Base-by-base conservation (phyloP, 176 grass and related monocot genomes). In the Cymbopogon citratus region DNA sequence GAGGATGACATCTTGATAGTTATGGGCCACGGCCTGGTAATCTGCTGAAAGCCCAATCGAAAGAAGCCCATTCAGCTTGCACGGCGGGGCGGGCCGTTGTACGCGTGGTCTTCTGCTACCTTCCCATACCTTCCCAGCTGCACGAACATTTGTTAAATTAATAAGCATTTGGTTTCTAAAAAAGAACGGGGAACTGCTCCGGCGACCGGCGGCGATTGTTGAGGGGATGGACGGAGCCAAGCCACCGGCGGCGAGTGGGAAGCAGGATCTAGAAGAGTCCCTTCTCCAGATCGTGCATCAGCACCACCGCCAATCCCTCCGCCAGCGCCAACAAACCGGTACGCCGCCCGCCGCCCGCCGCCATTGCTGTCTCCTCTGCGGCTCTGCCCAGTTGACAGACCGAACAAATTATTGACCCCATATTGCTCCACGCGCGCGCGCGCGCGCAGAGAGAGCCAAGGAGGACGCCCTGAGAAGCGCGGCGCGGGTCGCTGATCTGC, bases 271-370 rank as follows among this genome's bases (percentile, higher is more conserved):
- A 66, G 90, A 94, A 74, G 87, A 77, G 28, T 80, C 92, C 61
- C 88, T 95, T 78, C 87, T 94, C 43, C 91, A 83, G 10, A 91
- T 97, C 44, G 81, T 89, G 45, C 81, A 88, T 6, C 78, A 89
- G 2, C 86, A 94, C 81, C 90, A 87, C 78, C 66, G 80, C 26
- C 80, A 87, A 63, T 83, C 90, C 71, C 78, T 89, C 70, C 80
- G 69, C 4, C 91, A 91, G 21, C 87, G 88, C 82, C 86, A 93
- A 5, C 86, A 88, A 63, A 92, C 90, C 29, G 92, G 92, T 93
- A 67, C 12, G 41, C 43, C 24, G 2, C 69, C 62, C 3, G 15
- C 5, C 48, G 3, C 48, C 52, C 5, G 46, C 56, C n/a, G n/a
- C n/a, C 10, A 11, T 5, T 25, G 4, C 9, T 23, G 8, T 10